Evolutionary conservation across 2,329 filamentous ascomycete genomes (phyloP).

Genomic region (Xylariaceae sp.): DNA sequence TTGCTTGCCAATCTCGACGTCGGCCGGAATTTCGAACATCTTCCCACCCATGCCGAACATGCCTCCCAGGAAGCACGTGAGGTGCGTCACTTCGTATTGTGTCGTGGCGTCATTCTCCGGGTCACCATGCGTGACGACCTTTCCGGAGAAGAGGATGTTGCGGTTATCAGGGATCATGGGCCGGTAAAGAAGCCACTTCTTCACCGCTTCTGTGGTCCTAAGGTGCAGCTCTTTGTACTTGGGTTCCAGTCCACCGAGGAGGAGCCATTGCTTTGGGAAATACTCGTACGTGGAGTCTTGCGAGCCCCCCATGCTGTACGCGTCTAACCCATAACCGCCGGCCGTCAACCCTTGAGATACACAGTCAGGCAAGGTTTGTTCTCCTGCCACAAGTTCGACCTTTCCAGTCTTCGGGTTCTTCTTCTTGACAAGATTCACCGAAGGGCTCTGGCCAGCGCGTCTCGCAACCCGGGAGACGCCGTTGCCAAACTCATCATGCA

Average conservation of each 20-base stretch:
- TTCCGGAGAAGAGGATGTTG: conserved; percentile 70
- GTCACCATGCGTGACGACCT: conserved; percentile 44
- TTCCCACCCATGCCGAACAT: conserved; percentile 64
- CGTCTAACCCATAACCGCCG: conserved; percentile 39
- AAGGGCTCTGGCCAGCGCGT: conserved; percentile 8
- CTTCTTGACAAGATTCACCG: conserved; percentile 7
- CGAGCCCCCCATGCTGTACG: conserved; percentile 57
- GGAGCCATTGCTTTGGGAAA: conserved; percentile 65
- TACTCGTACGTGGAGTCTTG: conserved; percentile 71
- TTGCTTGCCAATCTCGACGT: conserved; percentile 58
- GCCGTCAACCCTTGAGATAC: conserved; percentile 53
- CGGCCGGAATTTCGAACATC: conserved; percentile 52
- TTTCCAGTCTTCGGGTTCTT: conserved; percentile 8
- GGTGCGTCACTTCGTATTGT: conserved; percentile 57
- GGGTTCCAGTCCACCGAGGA: conserved; percentile 67
- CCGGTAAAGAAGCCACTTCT: conserved; percentile 69
- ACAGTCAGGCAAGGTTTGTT: conserved; percentile 38
- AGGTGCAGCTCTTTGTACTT: conserved; percentile 73
- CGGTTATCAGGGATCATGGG: conserved; percentile 64
- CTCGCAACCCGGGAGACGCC: conserved; percentile 2
- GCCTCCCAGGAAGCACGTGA: conserved; percentile 65
- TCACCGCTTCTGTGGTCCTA: conserved; percentile 59
- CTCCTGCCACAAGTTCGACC: conserved; percentile 4
- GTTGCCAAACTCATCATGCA: not conserved
- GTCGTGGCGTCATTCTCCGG: conserved; percentile 36